Percentiles rank a stretch among this genome's conserved stretches.
Evolutionary conservation across 345 rosid genomes (phyloP).

Genomic region (Acer yangbiense): DNA sequence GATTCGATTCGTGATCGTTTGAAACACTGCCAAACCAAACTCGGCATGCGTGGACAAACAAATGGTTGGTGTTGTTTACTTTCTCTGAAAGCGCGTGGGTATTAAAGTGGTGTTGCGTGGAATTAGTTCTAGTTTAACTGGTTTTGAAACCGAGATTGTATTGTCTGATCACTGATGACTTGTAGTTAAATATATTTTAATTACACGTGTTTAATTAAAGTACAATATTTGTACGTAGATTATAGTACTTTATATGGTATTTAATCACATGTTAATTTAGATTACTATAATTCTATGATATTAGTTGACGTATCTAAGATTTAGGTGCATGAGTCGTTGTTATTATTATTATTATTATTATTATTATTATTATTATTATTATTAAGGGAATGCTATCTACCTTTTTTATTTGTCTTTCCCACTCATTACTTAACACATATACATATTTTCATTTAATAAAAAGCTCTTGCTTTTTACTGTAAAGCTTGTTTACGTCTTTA

Average conservation of each 20-base stretch:
- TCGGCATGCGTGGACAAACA: not conserved
- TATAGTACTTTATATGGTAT: not conserved
- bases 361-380: no score
- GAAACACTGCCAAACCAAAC: not conserved
- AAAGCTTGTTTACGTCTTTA: no score
- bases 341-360: no score
- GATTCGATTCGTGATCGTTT: not conserved
- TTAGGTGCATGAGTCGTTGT: not conserved
- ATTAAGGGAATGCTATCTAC: no score
- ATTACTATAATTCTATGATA: not conserved
- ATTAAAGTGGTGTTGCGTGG: not conserved
- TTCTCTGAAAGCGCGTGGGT: not conserved
- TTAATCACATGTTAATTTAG: not conserved
- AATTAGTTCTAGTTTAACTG: not conserved
- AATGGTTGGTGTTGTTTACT: not conserved
- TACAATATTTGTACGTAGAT: not conserved
- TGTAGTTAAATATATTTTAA: no score
- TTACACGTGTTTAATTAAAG: not conserved
- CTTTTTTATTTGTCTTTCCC: no score
- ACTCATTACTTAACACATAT: no score
- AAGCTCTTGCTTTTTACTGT: no score
- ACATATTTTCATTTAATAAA: no score
- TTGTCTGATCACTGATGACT: not conserved
- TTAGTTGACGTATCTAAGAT: not conserved
- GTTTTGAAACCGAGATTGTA: slow-evolving; percentile 7